phyloP scores from a whole-genome alignment of 2,329 filamentous ascomycete genomes.

The Aspergillus awamori region DNA sequence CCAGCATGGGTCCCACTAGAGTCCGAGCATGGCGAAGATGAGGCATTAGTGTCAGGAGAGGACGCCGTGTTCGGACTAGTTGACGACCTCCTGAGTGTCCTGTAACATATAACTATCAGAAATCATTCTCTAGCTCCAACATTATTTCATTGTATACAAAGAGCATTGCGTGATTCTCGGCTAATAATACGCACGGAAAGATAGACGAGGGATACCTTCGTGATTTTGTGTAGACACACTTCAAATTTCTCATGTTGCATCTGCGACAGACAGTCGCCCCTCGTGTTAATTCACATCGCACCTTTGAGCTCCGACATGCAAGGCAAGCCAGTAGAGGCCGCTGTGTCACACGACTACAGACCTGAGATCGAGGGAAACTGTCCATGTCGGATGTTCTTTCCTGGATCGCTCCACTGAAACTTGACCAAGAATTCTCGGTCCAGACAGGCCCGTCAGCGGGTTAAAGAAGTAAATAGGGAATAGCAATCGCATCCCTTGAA shows the following conservation, averaged over 20 bases:
- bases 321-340: neutral
- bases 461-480: neutral
- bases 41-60: neutral
- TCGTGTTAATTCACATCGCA: neutral
- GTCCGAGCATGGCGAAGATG: neutral
- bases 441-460: neutral
- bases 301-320: neutral
- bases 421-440: neutral
- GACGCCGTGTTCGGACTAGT: neutral
- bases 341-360: neutral
- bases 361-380: neutral
- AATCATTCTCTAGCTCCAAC: neutral
- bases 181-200: neutral
- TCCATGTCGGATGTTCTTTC: neutral
- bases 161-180: neutral
- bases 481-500: too few relatives aligned
- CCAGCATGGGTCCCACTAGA: neutral
- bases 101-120: neutral
- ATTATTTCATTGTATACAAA: neutral
- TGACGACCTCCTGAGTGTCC: neutral
- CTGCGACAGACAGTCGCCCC: neutral
- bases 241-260: neutral
- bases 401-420: neutral
- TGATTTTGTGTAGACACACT: neutral
- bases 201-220: neutral